These are phyloP conservation scores for Brassica cretica DNA, from an alignment of 345 rosid genomes.

Conservation along the genomic window DNA sequence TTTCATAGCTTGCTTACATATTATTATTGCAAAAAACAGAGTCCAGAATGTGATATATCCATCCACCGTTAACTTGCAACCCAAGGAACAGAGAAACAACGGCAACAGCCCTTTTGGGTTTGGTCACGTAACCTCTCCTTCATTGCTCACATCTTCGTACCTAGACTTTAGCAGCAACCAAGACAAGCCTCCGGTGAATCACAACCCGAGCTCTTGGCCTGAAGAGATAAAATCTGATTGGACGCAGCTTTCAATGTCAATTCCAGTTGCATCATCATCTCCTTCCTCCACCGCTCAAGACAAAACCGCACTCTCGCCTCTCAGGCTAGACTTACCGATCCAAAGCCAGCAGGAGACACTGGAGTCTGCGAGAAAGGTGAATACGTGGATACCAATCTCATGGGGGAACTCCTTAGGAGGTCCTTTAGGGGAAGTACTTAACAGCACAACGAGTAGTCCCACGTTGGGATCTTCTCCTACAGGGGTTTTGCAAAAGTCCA, in stretches of 20 bases:
- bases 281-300: slow-evolving; percentile 42
- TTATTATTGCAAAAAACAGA: slow-evolving; percentile 36
- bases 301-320: slow-evolving; percentile 48
- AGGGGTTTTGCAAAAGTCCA: slow-evolving; percentile 58
- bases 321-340: slow-evolving; percentile 44
- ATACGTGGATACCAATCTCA: slow-evolving; percentile 53
- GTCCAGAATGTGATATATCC: slow-evolving; percentile 38
- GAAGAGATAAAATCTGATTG: slow-evolving; percentile 60
- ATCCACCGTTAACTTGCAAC: slow-evolving; percentile 37
- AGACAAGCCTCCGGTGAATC: slow-evolving; percentile 38
- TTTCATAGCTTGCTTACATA: background rate
- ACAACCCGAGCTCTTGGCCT: slow-evolving; percentile 46
- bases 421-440: slow-evolving; percentile 66
- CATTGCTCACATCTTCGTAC: slow-evolving; percentile 48
- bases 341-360: slow-evolving; percentile 30
- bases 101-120: slow-evolving; percentile 39
- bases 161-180: slow-evolving; percentile 38
- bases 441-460: slow-evolving; percentile 46
- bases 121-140: slow-evolving; percentile 53
- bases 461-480: slow-evolving; percentile 58
- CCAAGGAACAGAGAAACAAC: slow-evolving; percentile 42
- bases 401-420: slow-evolving; percentile 64
- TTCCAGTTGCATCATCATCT: slow-evolving; percentile 52
- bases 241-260: slow-evolving; percentile 73
- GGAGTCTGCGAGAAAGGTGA: slow-evolving; percentile 42